phyloP scores from a whole-genome alignment of 2,329 filamentous ascomycete genomes.

The Davidsoniella virescens region DNA sequence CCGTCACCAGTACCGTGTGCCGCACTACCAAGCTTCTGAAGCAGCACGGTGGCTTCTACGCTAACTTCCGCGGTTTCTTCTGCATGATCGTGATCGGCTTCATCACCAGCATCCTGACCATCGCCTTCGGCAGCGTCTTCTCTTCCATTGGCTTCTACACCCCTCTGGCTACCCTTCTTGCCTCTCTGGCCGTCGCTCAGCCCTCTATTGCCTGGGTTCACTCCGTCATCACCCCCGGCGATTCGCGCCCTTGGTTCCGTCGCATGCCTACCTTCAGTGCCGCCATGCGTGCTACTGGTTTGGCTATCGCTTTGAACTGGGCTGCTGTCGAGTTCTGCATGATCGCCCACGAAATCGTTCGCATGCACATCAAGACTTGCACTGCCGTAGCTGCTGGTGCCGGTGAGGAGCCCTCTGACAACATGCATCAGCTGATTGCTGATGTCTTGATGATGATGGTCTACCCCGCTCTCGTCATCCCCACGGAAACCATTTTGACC shows the following conservation, averaged over 20 bases:
- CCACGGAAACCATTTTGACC: constrained; percentile 58
- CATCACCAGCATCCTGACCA: constrained; percentile 27
- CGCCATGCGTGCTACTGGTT: constrained; percentile 50
- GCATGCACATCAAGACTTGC: constrained; percentile 22
- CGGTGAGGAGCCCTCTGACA: constrained; percentile 19
- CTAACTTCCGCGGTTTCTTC: constrained; percentile 53
- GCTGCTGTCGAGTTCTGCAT: constrained; percentile 35
- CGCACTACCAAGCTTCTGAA: constrained; percentile 39
- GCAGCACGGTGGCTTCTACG: constrained; percentile 42
- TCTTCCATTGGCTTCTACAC: constrained; percentile 24
- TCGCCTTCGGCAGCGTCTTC: constrained; percentile 26
- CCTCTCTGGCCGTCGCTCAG: constrained; percentile 41
- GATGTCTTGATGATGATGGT: constrained; percentile 27
- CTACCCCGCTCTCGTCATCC: constrained; percentile 44
- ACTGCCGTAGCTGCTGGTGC: constrained; percentile 22
- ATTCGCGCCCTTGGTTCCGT: constrained; percentile 44
- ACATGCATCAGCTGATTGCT: constrained; percentile 18
- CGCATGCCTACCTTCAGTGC: constrained; percentile 51
- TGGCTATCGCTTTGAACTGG: constrained; percentile 49
- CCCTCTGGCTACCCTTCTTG: constrained; percentile 28
- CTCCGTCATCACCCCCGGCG: constrained; percentile 60
- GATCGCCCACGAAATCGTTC: constrained; percentile 28
- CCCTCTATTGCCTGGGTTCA: constrained; percentile 68
- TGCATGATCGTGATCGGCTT: constrained; percentile 29
- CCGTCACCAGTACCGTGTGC: constrained; percentile 35